Conservation (phyloP, 345 rosid genomes). For the Tarenaya hassleriana region DNA sequence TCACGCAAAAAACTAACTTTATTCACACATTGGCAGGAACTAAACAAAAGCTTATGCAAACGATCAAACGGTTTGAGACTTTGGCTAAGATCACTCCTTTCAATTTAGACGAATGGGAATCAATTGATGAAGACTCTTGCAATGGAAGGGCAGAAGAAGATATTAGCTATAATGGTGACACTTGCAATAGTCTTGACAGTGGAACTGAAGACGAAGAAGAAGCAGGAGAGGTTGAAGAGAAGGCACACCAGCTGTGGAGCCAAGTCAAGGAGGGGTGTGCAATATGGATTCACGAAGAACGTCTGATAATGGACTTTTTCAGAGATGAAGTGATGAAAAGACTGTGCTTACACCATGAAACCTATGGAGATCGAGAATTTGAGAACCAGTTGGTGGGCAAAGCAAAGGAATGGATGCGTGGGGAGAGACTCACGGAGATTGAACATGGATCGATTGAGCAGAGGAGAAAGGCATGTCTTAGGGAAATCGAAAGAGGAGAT, state of each 20-base stretch:
- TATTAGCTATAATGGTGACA: constrained; percentile 18
- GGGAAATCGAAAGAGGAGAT: constrained; percentile 30
- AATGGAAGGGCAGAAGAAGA: constrained; percentile 12
- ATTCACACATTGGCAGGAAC: constrained; percentile 27
- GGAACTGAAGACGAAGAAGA: constrained; percentile 25
- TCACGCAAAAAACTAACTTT: constrained; percentile 1
- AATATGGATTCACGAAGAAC: constrained; percentile 25
- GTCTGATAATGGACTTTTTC: constrained; percentile 45
- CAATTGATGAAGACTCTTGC: constrained; percentile 31
- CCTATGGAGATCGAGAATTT: neutral
- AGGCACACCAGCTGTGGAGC: constrained; percentile 36
- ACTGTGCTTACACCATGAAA: constrained; percentile 6
- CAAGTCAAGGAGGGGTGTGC: constrained; percentile 32
- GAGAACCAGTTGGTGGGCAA: constrained; percentile 22
- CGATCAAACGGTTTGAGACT: constrained; percentile 30
- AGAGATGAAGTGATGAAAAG: constrained; percentile 33
- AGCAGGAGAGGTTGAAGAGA: constrained; percentile 31
- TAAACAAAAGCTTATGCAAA: constrained; percentile 35
- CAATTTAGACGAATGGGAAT: constrained; percentile 33
- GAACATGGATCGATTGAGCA: constrained; percentile 24
- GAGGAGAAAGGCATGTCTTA: constrained; percentile 30
- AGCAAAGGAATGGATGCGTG: constrained; percentile 46
- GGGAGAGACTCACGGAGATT: constrained; percentile 22
- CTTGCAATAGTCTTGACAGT: neutral
- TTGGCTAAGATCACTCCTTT: constrained; percentile 28